Evolutionary conservation across 441 rosid genomes (phyloP), one percentile per base, ranked within the genome.

Genomic region (Breynia disticha): DNA sequence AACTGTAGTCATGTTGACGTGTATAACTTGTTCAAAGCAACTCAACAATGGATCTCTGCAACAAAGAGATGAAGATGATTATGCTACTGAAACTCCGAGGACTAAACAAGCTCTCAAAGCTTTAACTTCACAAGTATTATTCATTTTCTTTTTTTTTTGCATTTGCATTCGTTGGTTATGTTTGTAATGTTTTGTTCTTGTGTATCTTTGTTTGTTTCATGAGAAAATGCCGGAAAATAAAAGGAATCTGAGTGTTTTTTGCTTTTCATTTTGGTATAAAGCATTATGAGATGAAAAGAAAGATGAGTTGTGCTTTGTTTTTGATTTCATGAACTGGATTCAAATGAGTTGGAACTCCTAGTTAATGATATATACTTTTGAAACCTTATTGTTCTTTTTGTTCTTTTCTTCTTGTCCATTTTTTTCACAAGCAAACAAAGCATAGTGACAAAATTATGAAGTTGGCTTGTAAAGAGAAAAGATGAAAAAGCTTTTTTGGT

Each of bases 21-120:
- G 95, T 63, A 76, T 89, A 68, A 72, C 83, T 35, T 86, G 95
- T 68, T 71, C 95, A 24, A 89, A 85, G 83, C 84, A 81, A 69
- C 69, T 63, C 42, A 62, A 56, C 55, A 61, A 50, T 24, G 55
- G 55, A 47, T 47, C 50, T 47, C 20, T 47, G 19, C 32, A 11
- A 20, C 20, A 52, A 10, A 60, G 16, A 28, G 53, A 67, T n/a
- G 75, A 67, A 2, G 79, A 74, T 37, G 87, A 67, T 44, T 68
- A 67, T 43, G 71, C 66, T 46, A 37, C 55, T 43, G 86, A 72
- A 63, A 86, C 95, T 5, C 95, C 93, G 6, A 71, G 82, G 72
- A 80, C 84, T 21, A 81, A 69, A 73, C 93, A 79, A 18, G 81
- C 91, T 47, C 65, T 86, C 32, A 83, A 77, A 64, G 67, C 79